These are phyloP conservation scores for Stagonosporopsis vannaccii DNA, from an alignment of 2,329 filamentous ascomycete species.

Conservation along the genomic window DNA sequence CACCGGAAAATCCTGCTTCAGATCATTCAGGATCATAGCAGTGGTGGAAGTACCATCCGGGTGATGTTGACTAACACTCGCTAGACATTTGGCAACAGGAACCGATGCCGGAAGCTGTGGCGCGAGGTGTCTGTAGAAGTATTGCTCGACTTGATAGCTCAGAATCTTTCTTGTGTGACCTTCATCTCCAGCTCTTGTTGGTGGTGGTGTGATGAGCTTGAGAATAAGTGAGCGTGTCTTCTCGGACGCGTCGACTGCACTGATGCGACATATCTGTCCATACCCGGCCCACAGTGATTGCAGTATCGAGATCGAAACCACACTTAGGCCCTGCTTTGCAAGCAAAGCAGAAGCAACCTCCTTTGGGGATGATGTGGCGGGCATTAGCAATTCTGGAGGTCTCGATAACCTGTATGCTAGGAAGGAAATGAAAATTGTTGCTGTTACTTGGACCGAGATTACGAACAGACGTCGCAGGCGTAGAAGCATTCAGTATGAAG, in stretches of 20 bases:
- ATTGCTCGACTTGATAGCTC: constrained; percentile 72
- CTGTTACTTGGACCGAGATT: neutral
- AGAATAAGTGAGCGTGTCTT: constrained; percentile 58
- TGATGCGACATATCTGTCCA: constrained; percentile 63
- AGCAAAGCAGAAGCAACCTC: constrained; percentile 40
- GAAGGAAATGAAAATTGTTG: neutral
- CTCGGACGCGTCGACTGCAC: constrained; percentile 43
- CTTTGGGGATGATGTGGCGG: constrained; percentile 20
- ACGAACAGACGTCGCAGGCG: neutral
- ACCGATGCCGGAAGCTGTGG: constrained; percentile 55
- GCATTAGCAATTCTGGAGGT: constrained; percentile 49
- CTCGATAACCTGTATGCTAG: neutral
- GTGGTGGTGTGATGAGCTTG: constrained; percentile 67
- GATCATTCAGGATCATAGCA: constrained; percentile 66
- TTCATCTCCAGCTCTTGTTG: constrained; percentile 56
- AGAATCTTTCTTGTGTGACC: constrained; percentile 71
- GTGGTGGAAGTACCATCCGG: constrained; percentile 49
- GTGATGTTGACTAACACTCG: constrained; percentile 52
- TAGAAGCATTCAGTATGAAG: constrained; percentile 10
- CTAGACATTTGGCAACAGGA: constrained; percentile 61
- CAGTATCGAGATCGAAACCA: constrained; percentile 39
- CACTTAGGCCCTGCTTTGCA: constrained; percentile 29
- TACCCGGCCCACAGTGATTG: constrained; percentile 59
- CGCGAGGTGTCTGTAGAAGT: constrained; percentile 67
- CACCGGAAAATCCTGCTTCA: constrained; percentile 62